A percentile compares a stretch with the other conserved stretches of the same genome.
Conservation (phyloP, 176 grass and related monocot species). For the Ensete glaucum region DNA sequence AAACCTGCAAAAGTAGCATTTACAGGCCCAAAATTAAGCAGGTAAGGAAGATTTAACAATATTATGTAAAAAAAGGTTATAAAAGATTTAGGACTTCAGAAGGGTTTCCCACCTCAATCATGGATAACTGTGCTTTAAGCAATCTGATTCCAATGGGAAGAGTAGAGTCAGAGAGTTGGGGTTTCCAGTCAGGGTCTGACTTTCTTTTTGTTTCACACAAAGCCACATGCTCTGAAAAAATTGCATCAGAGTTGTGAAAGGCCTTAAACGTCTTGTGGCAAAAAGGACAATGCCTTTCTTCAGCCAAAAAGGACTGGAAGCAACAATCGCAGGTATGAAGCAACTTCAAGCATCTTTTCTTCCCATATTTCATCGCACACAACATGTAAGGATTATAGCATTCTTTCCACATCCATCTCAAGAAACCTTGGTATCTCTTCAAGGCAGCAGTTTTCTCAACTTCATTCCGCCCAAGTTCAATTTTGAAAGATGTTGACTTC, state of each 20-base stretch:
- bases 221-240: slow-evolving; percentile 50
- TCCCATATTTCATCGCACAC: slow-evolving; percentile 45
- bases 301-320: slow-evolving; percentile 58
- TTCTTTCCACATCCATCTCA: slow-evolving; percentile 88
- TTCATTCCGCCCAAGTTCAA: slow-evolving; percentile 67
- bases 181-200: slow-evolving; percentile 48
- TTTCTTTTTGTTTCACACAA: slow-evolving; percentile 60
- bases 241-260: slow-evolving; percentile 30
- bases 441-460: slow-evolving; percentile 57
- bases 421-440: slow-evolving; percentile 49
- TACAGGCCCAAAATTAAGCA: slow-evolving; percentile 5
- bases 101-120: slow-evolving; percentile 45
- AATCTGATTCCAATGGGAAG: slow-evolving; percentile 64
- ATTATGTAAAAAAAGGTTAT: not conserved
- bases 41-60: not conserved
- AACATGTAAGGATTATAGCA: slow-evolving; percentile 37
- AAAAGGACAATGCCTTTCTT: slow-evolving; percentile 70
- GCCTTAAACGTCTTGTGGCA: slow-evolving; percentile 78
- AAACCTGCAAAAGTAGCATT: slow-evolving; percentile 40
- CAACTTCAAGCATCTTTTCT: slow-evolving; percentile 51
- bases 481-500: slow-evolving; percentile 57
- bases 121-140: slow-evolving; percentile 64
- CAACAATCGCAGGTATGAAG: slow-evolving; percentile 55
- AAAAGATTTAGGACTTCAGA: not conserved
- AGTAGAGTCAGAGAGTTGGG: slow-evolving; percentile 41